Evolutionary conservation across 2,329 filamentous ascomycete genomes (phyloP).

Genomic region (Septoria linicola): DNA sequence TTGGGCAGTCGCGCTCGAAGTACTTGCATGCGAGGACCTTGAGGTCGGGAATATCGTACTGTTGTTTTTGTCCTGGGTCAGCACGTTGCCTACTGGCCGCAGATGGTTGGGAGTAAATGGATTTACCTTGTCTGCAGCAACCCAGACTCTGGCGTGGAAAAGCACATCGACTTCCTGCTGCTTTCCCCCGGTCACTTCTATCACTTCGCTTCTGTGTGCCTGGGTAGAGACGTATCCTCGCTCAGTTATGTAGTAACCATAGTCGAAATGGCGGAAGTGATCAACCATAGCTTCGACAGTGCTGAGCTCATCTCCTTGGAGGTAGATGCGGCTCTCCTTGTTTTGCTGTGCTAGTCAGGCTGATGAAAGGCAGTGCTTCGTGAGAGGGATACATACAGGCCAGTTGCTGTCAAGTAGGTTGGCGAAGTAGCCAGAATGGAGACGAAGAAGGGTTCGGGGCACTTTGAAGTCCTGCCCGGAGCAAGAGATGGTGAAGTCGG

Average conservation of each 20-base stretch:
- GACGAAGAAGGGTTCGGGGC: not conserved
- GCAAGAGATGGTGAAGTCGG: conserved; percentile 17
- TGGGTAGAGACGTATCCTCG: too few species aligned
- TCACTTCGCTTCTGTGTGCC: too few species aligned
- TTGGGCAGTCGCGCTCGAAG: not conserved
- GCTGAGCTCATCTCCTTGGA: conserved; percentile 10
- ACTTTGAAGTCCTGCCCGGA: conserved; percentile 9
- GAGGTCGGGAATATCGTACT: conserved; percentile 1
- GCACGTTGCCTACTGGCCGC: not conserved
- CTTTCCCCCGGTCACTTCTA: not conserved
- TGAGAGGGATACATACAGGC: too few species aligned
- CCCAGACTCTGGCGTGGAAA: conserved; percentile 3
- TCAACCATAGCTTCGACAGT: conserved; percentile 12
- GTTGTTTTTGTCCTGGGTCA: not conserved
- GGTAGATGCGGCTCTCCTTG: conserved; percentile 4
- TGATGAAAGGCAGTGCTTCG: too few species aligned
- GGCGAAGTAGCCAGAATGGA: conserved; percentile 5
- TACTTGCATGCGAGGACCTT: not conserved
- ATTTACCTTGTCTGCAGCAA: not conserved
- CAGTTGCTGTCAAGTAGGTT: conserved; percentile 1
- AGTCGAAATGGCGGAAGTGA: conserved; percentile 7
- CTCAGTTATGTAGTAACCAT: not conserved
- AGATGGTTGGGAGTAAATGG: not conserved
- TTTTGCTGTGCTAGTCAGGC: not conserved
- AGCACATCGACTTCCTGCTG: not conserved